Evolutionary conservation across 352 stramenopile genomes (phyloP).

Genomic region (Pythium apleroticum): DNA sequence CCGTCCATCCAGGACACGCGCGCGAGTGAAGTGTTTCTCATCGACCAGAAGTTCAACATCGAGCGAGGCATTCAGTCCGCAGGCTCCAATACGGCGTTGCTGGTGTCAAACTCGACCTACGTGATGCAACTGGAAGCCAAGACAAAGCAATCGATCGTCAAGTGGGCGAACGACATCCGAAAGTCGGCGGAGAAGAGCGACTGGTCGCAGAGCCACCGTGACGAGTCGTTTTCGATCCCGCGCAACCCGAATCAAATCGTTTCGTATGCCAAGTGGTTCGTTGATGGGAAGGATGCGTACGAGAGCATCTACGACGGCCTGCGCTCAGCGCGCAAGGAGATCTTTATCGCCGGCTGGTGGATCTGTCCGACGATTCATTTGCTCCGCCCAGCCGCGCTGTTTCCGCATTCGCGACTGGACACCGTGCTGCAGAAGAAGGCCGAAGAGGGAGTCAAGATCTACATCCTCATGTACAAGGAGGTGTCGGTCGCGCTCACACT

Average conservation of each 20-base stretch:
- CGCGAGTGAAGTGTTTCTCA: slow-evolving; percentile 70
- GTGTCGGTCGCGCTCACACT: slow-evolving; percentile 76
- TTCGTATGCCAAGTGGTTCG: slow-evolving; percentile 79
- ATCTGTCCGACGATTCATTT: slow-evolving; percentile 86
- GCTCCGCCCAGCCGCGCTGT: slow-evolving; percentile 53
- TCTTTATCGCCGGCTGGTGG: slow-evolving; percentile 92
- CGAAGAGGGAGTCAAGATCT: slow-evolving; percentile 82
- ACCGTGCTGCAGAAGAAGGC: slow-evolving; percentile 66
- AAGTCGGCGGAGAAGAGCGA: slow-evolving; percentile 61
- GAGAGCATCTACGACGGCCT: slow-evolving; percentile 75
- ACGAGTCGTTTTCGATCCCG: slow-evolving; percentile 79
- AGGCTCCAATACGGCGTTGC: slow-evolving; percentile 71
- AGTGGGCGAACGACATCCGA: slow-evolving; percentile 87
- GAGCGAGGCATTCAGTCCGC: slow-evolving; percentile 76
- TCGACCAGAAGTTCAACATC: slow-evolving; percentile 82
- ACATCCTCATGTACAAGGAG: slow-evolving; percentile 93
- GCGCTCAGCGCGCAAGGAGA: slow-evolving; percentile 67
- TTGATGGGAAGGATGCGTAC: slow-evolving; percentile 77
- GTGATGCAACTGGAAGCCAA: slow-evolving; percentile 85
- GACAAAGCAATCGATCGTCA: slow-evolving; percentile 73
- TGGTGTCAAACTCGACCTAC: slow-evolving; percentile 83
- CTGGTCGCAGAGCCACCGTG: slow-evolving; percentile 77
- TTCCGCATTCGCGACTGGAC: slow-evolving; percentile 70
- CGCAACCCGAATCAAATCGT: slow-evolving; percentile 58
- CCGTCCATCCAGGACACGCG: slow-evolving; percentile 72